Evolutionary conservation across 2,329 filamentous ascomycete species (phyloP).

Genomic region (Botryotinia globosa): DNA sequence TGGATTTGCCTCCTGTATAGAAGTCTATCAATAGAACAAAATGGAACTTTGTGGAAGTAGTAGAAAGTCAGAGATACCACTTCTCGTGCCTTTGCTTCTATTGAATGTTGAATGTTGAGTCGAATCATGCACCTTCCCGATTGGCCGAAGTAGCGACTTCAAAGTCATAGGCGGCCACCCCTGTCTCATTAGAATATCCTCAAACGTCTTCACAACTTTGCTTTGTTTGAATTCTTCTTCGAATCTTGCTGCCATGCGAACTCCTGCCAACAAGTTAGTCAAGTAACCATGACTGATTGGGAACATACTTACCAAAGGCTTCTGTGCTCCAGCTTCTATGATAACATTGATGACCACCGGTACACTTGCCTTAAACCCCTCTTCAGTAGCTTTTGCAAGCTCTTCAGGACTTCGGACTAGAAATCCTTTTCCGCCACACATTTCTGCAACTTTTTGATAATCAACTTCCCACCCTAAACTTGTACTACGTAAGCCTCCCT

Average conservation of each 20-base stretch:
- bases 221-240: conserved; percentile 34
- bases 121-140: conserved; percentile 3
- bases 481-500: conserved; percentile 46
- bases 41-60: neutral
- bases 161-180: neutral
- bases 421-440: conserved; percentile 53
- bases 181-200: neutral
- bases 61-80: neutral
- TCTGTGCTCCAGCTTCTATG: conserved; percentile 49
- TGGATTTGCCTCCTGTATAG: neutral
- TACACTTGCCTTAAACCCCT: conserved; percentile 48
- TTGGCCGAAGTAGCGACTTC: neutral
- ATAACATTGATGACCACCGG: conserved; percentile 55
- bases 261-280: conserved; percentile 27
- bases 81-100: neutral
- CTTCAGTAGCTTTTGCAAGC: conserved; percentile 48
- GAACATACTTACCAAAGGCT: conserved; percentile 39
- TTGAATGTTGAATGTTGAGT: neutral
- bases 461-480: conserved; percentile 53
- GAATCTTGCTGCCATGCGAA: conserved; percentile 37
- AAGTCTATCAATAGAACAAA: neutral
- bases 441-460: conserved; percentile 54
- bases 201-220: conserved; percentile 10
- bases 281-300: neutral
- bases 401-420: conserved; percentile 52